phyloP scores from a whole-genome alignment of 306 rosid genomes.

The Rosa rugosa region DNA sequence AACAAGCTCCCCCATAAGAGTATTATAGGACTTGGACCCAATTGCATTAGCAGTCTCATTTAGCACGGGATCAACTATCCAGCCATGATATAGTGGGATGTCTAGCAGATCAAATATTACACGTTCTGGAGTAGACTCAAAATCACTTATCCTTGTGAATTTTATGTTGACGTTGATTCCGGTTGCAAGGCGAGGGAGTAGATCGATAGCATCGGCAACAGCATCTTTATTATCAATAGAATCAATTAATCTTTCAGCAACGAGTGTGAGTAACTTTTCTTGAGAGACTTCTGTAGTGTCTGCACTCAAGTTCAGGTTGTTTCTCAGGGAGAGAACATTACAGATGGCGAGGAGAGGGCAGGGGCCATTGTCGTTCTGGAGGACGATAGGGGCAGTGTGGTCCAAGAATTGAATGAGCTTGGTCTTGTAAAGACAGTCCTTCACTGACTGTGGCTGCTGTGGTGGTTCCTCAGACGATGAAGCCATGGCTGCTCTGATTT shows the following conservation, averaged over 20 bases:
- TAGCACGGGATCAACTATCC: conserved; percentile 74
- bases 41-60: conserved; percentile 66
- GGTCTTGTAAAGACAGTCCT: conserved; percentile 76
- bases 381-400: conserved; percentile 83
- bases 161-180: conserved; percentile 97
- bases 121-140: conserved; percentile 95
- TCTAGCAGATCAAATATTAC: conserved; percentile 96
- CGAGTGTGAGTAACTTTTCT: conserved; percentile 87
- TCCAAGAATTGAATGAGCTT: conserved; percentile 85
- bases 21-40: conserved; percentile 84
- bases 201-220: conserved; percentile 94
- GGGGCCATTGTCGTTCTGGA: conserved; percentile 99
- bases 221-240: conserved; percentile 81
- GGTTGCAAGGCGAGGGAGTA: conserved; percentile 94
- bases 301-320: conserved; percentile 72
- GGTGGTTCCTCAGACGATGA: conserved; percentile 41
- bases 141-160: conserved; percentile 82
- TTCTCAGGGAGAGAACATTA: conserved; percentile 79
- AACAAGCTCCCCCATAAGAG: conserved; percentile 92
- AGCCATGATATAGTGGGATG: conserved; percentile 96
- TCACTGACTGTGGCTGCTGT: conserved; percentile 32
- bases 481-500: conserved; percentile 60
- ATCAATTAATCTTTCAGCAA: conserved; percentile 88
- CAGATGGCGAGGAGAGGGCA: conserved; percentile 99
- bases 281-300: conserved; percentile 88